Evolutionary conservation across 2,329 filamentous ascomycete genomes (phyloP).

Genomic region (Ascochyta rabiei): DNA sequence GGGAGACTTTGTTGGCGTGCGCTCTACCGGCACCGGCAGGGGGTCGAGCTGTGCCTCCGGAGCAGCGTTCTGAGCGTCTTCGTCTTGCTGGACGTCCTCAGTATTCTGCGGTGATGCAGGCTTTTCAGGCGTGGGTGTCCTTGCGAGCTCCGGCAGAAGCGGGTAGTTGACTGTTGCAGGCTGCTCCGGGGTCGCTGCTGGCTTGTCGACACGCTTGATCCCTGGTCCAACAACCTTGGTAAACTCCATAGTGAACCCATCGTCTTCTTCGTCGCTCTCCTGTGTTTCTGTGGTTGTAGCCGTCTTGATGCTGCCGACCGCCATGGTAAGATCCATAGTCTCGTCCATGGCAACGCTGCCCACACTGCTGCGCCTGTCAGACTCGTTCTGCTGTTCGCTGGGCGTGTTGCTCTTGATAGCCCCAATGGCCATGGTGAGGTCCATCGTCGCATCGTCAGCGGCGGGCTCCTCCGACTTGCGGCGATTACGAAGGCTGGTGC

Average conservation of each 20-base stretch:
- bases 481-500: conserved; percentile 49
- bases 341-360: conserved; percentile 40
- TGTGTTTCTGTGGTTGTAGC: conserved; percentile 10
- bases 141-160: conserved; percentile 2
- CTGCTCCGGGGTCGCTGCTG: conserved; percentile 27
- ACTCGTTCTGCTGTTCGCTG: conserved; percentile 3
- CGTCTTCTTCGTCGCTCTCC: conserved; percentile 29
- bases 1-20: conserved; percentile 35
- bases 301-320: conserved; percentile 45
- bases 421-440: conserved; percentile 48
- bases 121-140: conserved; percentile 18
- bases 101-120: conserved; percentile 4
- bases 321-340: conserved; percentile 50
- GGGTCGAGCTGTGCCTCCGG: conserved; percentile 22
- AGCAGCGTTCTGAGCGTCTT: conserved; percentile 3
- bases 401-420: conserved; percentile 36
- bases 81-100: too few species aligned
- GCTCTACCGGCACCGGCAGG: conserved; percentile 1
- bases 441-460: conserved; percentile 51
- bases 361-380: conserved; percentile 31
- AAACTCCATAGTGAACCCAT: conserved; percentile 60
- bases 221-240: conserved; percentile 55
- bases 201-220: conserved; percentile 41
- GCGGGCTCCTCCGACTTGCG: conserved; percentile 43
- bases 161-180: conserved; percentile 15